Evolutionary conservation across 768 basidiomycete species (phyloP), one percentile per base, ranked within the genome.

Genomic region (Leucogyrophana mollusca): DNA sequence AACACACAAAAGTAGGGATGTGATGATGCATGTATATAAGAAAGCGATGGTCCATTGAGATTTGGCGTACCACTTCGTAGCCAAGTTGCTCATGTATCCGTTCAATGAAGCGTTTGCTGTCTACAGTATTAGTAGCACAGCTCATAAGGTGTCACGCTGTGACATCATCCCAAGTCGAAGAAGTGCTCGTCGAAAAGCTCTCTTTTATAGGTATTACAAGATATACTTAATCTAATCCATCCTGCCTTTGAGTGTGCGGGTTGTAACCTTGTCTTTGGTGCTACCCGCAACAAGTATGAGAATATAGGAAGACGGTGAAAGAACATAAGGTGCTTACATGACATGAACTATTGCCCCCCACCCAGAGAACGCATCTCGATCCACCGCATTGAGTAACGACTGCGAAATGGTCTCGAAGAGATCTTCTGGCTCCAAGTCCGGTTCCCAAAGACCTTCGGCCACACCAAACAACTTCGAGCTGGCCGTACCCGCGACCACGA

Each of bases 391-490:
- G 67, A 98, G 67, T 50, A 99, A 68, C 6, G 94, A 94, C 68
- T 99, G 96, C 22, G 91, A 93, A 59, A 97, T 94, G 2, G 96
- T 98, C 74, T 99, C 96, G 60, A 99, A 99, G 37, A 99, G 72
- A 66, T 98, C 96, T 60, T 98, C 96, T 11, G 94, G 83, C 62
- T 86, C 94, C 65, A 99, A 73, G 66, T 94, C 90, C 8, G 95
- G 94, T 68, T 99, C 96, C 96, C 96, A 99, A 23, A 99, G 77
- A 3, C 94, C 93, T 67, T 99, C 96, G 34, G 96, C 96, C 43
- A 95, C 85, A 86, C 96, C 96, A 58, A 85, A 96, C 53, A 99
- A 69, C 72, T 97, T 97, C 51, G 83, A 75, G 59, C 85, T 85
- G 17, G 96, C 95, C 1, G 93, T 93, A 25, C 96, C 96, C 8